Conservation (phyloP, 1,284 basidiomycete genomes). For the Ustilago shanxiensis region DNA sequence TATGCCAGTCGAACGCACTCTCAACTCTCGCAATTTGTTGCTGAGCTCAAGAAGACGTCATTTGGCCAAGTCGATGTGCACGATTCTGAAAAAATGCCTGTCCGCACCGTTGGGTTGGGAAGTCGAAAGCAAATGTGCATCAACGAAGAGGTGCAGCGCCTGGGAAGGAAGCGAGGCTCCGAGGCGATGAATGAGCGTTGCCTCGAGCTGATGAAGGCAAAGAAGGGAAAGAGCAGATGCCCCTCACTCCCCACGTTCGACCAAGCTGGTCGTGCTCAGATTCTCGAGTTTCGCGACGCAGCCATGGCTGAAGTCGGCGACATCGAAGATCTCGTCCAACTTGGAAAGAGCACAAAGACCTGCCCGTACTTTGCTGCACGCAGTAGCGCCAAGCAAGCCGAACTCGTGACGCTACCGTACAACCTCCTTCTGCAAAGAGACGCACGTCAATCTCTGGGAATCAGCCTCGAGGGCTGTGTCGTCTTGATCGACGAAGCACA, state of each 20-base stretch:
- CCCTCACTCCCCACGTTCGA: constrained; percentile 79
- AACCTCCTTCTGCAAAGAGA: constrained; percentile 88
- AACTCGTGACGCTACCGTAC: constrained; percentile 93
- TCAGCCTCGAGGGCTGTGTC: constrained; percentile 79
- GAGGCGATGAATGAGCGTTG: constrained; percentile 93
- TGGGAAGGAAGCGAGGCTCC: constrained; percentile 70
- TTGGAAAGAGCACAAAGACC: constrained; percentile 78
- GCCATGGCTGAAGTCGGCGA: constrained; percentile 85
- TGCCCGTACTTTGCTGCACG: constrained; percentile 96
- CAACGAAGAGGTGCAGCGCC: constrained; percentile 80
- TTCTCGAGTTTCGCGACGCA: constrained; percentile 89
- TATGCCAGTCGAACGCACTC: constrained; percentile 96
- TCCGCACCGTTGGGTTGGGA: constrained; percentile 74
- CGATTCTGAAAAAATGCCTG: constrained; percentile 32
- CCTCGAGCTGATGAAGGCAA: constrained; percentile 80
- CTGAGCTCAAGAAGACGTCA: constrained; percentile 83
- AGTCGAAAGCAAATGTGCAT: constrained; percentile 95
- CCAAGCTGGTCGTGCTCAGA: constrained; percentile 66
- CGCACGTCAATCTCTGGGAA: constrained; percentile 87
- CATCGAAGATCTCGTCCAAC: constrained; percentile 88
- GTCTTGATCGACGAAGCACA: constrained; percentile 97
- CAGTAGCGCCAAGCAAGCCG: constrained; percentile 86
- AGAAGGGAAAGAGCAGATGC: constrained; percentile 72
- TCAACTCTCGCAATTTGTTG: constrained; percentile 89
- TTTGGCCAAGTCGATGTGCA: constrained; percentile 69